These are phyloP conservation scores for Starmerella tilneyi DNA, from an alignment of 805 yeast genomes.

Conservation along the genomic window DNA sequence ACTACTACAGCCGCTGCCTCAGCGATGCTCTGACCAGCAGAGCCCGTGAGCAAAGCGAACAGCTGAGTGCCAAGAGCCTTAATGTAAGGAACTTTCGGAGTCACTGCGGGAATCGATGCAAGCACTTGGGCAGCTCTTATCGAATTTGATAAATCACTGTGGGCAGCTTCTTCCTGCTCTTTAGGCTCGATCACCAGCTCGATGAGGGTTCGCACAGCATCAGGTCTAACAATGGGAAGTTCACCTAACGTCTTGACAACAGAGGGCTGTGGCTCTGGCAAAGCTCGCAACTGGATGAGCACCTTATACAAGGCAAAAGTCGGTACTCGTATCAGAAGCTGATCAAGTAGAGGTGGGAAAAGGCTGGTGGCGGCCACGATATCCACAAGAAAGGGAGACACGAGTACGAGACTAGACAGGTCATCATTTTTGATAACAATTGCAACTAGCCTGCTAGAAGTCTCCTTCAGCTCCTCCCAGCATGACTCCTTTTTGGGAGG, in stretches of 20 bases:
- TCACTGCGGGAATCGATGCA: constrained; percentile 47
- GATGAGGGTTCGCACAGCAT: constrained; percentile 64
- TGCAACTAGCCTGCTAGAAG: background rate
- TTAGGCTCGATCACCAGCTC: constrained; percentile 71
- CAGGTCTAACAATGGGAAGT: constrained; percentile 46
- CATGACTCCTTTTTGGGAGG: background rate
- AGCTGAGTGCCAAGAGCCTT: constrained; percentile 52
- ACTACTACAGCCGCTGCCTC: constrained; percentile 12
- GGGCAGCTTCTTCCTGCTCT: constrained; percentile 46
- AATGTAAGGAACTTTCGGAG: constrained; percentile 45
- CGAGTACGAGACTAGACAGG: constrained; percentile 31
- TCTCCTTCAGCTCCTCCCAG: background rate
- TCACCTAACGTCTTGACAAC: constrained; percentile 43
- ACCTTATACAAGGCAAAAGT: constrained; percentile 57
- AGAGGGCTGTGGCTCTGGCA: constrained; percentile 38
- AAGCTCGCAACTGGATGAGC: constrained; percentile 48
- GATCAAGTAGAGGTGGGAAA: background rate
- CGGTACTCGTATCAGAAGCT: constrained; percentile 28
- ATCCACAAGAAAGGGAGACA: constrained; percentile 19
- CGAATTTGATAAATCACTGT: constrained; percentile 50
- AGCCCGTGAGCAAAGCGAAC: constrained; percentile 41
- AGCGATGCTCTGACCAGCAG: constrained; percentile 4
- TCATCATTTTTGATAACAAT: constrained; percentile 22
- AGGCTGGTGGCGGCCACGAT: constrained; percentile 15
- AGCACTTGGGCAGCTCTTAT: constrained; percentile 58